Base-by-base conservation (phyloP, 495 filamentous ascomycete species). In the Coniosporium apollinis region DNA sequence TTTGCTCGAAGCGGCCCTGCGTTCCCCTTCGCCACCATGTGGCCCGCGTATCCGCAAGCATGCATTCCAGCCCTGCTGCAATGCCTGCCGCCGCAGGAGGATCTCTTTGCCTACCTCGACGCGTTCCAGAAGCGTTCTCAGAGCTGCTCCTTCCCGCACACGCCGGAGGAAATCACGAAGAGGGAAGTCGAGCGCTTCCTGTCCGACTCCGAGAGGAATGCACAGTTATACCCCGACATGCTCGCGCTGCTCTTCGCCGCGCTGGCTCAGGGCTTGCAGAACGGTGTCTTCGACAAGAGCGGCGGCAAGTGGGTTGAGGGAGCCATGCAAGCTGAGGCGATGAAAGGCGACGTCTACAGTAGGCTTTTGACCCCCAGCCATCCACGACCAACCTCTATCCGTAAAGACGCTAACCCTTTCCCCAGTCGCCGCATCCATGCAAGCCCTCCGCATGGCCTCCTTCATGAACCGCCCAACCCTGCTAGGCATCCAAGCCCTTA, bases 231-330 rank as follows among this genome's bases (percentile, higher is more conserved):
- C 37, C 62, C 62, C 8, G 58, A 64, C 30, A 58, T 63, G 57
- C 58, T 66, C 11, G 62, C 61, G 10, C 40, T 66, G 21, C 46
- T 66, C n/a, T 66, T 66, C 38, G 54, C 60, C 1, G 50, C 58
- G 7, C 49, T 66, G 11, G 62, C 62, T 1, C 52, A 57, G 16
- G 62, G 62, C 1, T 39, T 56, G 30, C 62, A 66, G 39, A 47
- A 59, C 36, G 58, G 58, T 9, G 52, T 57, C 3, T 58, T 49
- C 34, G 62, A 66, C 40, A 56, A 52, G 24, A 51, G 35, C 41
- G 60, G 57, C 11, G 52, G 49, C 1, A 33, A 51, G 19, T 66
- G 62, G 62, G 42, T 53, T 5, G 48, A 46, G 16, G 56, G 52
- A 13, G 44, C 38, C n/a, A 49, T 61, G 46, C 49, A 56, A 30